A percentile compares a stretch with the other conserved stretches of the same genome.
Evolutionary conservation across 192 early-diverging fungal species (phyloP).

Genomic region (Entomortierella chlamydospora): DNA sequence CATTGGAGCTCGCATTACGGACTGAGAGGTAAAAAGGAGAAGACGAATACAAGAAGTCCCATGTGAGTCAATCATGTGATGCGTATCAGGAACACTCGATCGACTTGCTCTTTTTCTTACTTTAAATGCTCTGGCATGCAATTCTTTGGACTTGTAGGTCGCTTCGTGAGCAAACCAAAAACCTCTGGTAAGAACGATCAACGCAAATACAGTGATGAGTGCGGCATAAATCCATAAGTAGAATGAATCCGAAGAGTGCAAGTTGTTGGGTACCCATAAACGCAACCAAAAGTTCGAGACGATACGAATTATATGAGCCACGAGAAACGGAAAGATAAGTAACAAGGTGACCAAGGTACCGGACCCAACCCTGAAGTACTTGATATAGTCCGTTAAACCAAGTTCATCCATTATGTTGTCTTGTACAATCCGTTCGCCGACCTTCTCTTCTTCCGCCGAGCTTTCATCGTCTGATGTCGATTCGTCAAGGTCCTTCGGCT

Average conservation of each 20-base stretch:
- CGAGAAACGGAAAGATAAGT: conserved; percentile 62
- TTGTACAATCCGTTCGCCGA: conserved; percentile 11
- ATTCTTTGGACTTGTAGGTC: conserved; percentile 23
- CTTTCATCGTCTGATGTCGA: conserved; percentile 1
- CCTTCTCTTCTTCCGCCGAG: not conserved
- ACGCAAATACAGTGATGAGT: conserved; percentile 22
- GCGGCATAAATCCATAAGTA: conserved; percentile 36
- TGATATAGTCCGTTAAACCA: conserved; percentile 34
- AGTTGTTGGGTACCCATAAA: conserved; percentile 35
- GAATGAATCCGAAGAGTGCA: conserved; percentile 3
- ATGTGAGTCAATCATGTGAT: too few species aligned
- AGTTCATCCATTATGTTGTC: conserved; percentile 45
- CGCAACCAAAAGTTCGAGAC: conserved; percentile 63
- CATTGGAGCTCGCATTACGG: conserved; percentile 69
- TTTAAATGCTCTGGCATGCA: conserved; percentile 31
- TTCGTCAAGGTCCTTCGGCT: not conserved
- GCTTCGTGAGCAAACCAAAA: conserved; percentile 27
- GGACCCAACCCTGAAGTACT: conserved; percentile 28
- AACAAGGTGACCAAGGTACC: conserved; percentile 61
- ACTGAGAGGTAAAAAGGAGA: conserved; percentile 69
- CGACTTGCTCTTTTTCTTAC: too few species aligned
- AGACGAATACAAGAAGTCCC: conserved; percentile 28
- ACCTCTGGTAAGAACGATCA: conserved; percentile 20
- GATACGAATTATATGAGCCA: conserved; percentile 71
- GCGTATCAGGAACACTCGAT: too few species aligned